Conservation (phyloP, 148 eudicot species). For the Camellia lanceoleosa region DNA sequence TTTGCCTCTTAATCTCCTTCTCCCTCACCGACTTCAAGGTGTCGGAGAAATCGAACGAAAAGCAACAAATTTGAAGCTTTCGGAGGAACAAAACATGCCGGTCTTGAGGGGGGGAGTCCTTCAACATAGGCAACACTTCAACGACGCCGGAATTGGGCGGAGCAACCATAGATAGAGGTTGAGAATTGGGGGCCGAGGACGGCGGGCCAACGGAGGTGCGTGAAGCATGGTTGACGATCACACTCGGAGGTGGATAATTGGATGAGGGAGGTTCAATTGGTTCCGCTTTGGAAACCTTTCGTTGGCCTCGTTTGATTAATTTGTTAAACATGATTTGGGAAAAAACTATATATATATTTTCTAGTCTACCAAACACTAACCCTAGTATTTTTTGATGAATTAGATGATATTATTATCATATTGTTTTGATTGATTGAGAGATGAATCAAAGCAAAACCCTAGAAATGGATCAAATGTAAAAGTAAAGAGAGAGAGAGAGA, state of each 20-base stretch:
- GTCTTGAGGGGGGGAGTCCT: slow-evolving; percentile 35
- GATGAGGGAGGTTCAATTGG: slow-evolving; percentile 38
- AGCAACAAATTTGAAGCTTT: slow-evolving; percentile 39
- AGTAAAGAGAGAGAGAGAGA: neutral
- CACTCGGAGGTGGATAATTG: slow-evolving; percentile 20
- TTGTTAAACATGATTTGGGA: slow-evolving; percentile 30
- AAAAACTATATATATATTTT: neutral
- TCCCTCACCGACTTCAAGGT: slow-evolving; percentile 34
- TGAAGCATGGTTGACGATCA: slow-evolving; percentile 42
- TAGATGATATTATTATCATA: no score
- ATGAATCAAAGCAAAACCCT: slow-evolving; percentile 11
- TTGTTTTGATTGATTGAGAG: neutral
- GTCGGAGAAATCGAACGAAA: slow-evolving; percentile 42
- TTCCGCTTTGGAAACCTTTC: slow-evolving; percentile 32
- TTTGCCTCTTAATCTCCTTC: slow-evolving; percentile 55
- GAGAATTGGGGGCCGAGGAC: slow-evolving; percentile 8
- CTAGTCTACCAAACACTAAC: neutral
- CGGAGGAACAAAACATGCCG: slow-evolving; percentile 37
- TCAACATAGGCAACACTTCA: slow-evolving; percentile 41
- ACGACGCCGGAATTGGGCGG: slow-evolving; percentile 24
- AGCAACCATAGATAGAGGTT: neutral
- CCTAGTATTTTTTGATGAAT: neutral
- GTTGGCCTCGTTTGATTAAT: slow-evolving; percentile 31
- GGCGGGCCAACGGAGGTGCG: slow-evolving; percentile 18
- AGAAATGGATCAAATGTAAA: neutral